Base-by-base conservation (phyloP, 768 basidiomycete species). In the Stropharia rugosoannulata region DNA sequence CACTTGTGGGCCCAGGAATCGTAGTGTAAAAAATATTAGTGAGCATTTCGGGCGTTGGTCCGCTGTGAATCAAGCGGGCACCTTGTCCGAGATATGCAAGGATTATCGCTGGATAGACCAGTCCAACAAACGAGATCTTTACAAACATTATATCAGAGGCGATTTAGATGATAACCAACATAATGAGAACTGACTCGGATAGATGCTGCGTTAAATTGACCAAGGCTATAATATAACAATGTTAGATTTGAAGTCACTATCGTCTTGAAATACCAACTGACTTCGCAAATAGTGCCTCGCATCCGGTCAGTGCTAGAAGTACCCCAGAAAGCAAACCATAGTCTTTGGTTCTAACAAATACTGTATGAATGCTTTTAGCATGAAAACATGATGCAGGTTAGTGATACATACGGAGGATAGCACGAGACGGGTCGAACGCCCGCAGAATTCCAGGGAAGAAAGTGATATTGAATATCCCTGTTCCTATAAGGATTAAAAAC, bases 61-160 rank as follows among this genome's bases (percentile, higher is more conserved):
- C 80, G 54, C 84, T 76, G 2, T 60, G 52, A 56, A 88, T 80
- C 37, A 90, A 69, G 2, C 79, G 74, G 10, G 87, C 82, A 12
- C 87, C 87, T 68, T 90, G 87, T 1, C 87, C 88, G 15, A 90
- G 80, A 62, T 90, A 90, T 5, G 84, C 81, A 0, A 90, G 73
- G 1, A 85, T 57, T 37, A 90, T 71, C 13, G 78, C 77, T 0
- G 86, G 86, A 62, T 85, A 88, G 1, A 82, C 83, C 49, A 84
- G 70, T 10, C 51, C 58, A 19, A 66, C 63, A 63, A 87, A 87
- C 0, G 82, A 83, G 22, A 84, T 64, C 77, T 82, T 54, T 11
- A 39, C 16, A 32, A 38, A 11, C 25, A 49, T 5, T 18, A 50
- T 27, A 1, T 37, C 12, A 29, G 37, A 16, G 15, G 50, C 6